Conservation (phyloP, 2,329 filamentous ascomycete genomes). For the Lasiodiplodia theobromae region DNA sequence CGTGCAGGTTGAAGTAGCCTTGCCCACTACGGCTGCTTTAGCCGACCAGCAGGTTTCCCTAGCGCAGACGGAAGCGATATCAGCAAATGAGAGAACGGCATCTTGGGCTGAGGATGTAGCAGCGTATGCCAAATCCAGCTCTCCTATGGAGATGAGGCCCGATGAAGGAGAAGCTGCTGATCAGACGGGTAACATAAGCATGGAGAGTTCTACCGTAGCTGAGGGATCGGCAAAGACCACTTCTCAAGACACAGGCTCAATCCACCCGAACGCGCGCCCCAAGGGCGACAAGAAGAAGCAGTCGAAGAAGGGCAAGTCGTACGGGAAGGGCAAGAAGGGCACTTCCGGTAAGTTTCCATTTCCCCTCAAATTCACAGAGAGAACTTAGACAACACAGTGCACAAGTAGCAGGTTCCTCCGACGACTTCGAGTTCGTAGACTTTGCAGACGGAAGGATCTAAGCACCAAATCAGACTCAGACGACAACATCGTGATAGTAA, state of each 20-base stretch:
- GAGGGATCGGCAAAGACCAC: not conserved
- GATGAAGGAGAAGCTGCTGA: not conserved
- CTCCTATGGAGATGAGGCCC: not conserved
- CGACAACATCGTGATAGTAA: not conserved
- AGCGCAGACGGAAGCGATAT: not conserved
- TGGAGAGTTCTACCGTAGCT: not conserved
- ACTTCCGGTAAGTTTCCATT: not conserved
- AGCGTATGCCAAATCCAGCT: not conserved
- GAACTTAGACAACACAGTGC: not conserved
- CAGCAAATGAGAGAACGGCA: not conserved
- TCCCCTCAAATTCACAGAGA: not conserved
- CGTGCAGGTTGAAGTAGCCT: not conserved
- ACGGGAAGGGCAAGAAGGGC: constrained; percentile 23
- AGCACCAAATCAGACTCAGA: not conserved
- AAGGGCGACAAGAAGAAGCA: constrained; percentile 21
- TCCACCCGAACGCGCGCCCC: constrained; percentile 22
- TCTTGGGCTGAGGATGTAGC: not conserved
- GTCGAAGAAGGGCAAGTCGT: constrained; percentile 22
- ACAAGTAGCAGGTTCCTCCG: not conserved
- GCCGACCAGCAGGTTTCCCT: not conserved
- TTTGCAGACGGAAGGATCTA: not conserved
- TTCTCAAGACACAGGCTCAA: constrained; percentile 1
- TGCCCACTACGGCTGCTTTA: not conserved
- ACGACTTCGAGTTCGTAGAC: not conserved
- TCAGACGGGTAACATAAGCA: not conserved